Percentiles rank a stretch among this genome's conserved stretches.
These are phyloP conservation scores for Sporothrix pseudoabietina DNA, from an alignment of 2,329 filamentous ascomycete genomes.

Conservation along the genomic window DNA sequence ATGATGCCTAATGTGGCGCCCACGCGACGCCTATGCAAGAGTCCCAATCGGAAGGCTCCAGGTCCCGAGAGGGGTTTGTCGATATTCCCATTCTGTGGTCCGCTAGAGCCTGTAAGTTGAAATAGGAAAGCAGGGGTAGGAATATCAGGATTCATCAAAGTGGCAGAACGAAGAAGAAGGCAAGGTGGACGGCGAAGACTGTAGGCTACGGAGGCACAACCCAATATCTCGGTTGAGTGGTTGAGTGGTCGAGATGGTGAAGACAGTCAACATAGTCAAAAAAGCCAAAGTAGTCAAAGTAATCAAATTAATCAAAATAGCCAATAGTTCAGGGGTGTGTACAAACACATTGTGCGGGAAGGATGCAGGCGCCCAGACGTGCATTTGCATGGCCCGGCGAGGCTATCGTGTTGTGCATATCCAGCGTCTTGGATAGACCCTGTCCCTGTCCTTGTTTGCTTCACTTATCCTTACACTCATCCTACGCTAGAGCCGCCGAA, in stretches of 20 bases:
- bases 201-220: not conserved
- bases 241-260: not conserved
- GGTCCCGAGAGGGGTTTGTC: not conserved
- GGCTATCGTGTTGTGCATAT: not conserved
- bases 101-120: not conserved
- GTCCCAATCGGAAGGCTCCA: not conserved
- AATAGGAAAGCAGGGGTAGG: not conserved
- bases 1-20: too few species aligned
- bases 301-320: too few species aligned
- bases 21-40: not conserved
- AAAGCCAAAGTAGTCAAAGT: too few species aligned
- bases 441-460: not conserved
- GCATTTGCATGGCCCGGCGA: not conserved
- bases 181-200: not conserved
- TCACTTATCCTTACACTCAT: not conserved
- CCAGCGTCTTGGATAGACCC: not conserved
- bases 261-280: too few species aligned
- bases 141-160: not conserved
- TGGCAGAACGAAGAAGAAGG: not conserved
- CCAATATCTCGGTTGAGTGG: not conserved
- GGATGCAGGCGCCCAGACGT: slow-evolving; percentile 1
- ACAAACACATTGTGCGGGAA: not conserved
- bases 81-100: not conserved
- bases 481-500: too few species aligned
- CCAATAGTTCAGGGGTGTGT: not conserved